Evolutionary conservation across 352 stramenopile species (phyloP), one percentile per base, ranked within the genome.

Genomic region (Pythium periplocum): DNA sequence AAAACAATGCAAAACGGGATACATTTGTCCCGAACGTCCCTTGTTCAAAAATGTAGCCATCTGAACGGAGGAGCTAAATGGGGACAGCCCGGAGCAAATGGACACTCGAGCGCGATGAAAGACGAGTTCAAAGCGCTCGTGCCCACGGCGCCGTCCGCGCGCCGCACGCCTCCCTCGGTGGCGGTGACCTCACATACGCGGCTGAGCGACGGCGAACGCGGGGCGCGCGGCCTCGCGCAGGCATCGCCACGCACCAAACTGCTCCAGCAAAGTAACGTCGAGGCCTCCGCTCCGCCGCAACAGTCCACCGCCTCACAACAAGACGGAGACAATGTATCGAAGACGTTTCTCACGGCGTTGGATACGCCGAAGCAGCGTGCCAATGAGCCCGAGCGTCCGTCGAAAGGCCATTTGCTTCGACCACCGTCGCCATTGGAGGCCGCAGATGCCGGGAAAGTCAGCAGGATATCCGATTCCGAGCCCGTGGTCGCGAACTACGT

Each of bases 401-500:
- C 67, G 11, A 61, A 42, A 12, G 47, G n/a, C 9, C 4, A 33
- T 2, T 38, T 52, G 4, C 37, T 88, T 45, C 66, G 78, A 4
- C 81, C 81, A 1, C 78, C 78, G 34, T 92, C 81, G 6, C 76
- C 81, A 7, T 58, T 90, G 4, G 81, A 86, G 26, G 57, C 71
- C 62, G 57, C 49, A 6, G 37, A 64, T 49, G 8, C 68, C 48
- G 42, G 69, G 39, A 48, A 45, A 26, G 57, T 12, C 46, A 39
- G 38, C 17, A 47, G 8, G 11, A 44, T 10, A 3, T 55, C 62
- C 34, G 51, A 48, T 9, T 26, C 17, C 17, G 63, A 76, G 45
- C 62, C 66, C 1, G 47, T 57, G 3, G 58, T 64, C 26, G 56
- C 63, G 43, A 88, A 87, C 52, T 88, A 92, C 69, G 73, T 87